Percentiles rank a stretch among this genome's conserved stretches.
phyloP scores from a whole-genome alignment of 257 asterid genomes.

The Asclepias syriaca region DNA sequence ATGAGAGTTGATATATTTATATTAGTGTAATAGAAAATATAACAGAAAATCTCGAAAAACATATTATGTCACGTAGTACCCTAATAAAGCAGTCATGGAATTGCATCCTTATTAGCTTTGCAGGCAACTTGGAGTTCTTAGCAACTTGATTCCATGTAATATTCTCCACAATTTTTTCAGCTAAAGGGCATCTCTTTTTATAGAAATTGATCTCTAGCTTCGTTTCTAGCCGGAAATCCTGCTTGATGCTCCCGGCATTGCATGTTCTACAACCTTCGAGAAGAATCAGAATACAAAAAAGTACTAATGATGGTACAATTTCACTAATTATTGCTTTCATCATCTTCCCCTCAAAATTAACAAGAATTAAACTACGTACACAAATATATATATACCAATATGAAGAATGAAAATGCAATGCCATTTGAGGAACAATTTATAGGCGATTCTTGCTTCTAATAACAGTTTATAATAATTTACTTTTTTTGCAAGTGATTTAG shows the following conservation, averaged over 20 bases:
- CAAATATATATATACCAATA: too few species aligned
- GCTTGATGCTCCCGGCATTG: not conserved
- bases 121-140: slow-evolving; percentile 14
- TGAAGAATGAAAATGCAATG: not conserved
- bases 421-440: not conserved
- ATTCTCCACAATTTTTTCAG: slow-evolving; percentile 20
- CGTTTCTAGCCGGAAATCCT: not conserved
- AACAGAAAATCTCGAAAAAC: too few species aligned
- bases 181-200: not conserved
- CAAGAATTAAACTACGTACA: too few species aligned
- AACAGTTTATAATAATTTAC: too few species aligned
- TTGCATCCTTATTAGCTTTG: slow-evolving; percentile 32
- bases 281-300: slow-evolving; percentile 7
- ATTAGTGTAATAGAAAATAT: too few species aligned
- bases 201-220: too few species aligned
- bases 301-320: too few species aligned
- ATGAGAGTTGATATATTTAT: too few species aligned
- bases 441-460: not conserved
- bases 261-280: slow-evolving; percentile 2
- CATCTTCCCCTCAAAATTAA: too few species aligned
- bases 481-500: too few species aligned
- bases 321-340: not conserved
- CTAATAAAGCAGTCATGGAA: slow-evolving; percentile 36
- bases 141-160: slow-evolving; percentile 22
- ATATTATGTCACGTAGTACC: not conserved